These are phyloP conservation scores for Mycena vitilis DNA, from an alignment of 768 basidiomycete genomes.

Conservation along the genomic window DNA sequence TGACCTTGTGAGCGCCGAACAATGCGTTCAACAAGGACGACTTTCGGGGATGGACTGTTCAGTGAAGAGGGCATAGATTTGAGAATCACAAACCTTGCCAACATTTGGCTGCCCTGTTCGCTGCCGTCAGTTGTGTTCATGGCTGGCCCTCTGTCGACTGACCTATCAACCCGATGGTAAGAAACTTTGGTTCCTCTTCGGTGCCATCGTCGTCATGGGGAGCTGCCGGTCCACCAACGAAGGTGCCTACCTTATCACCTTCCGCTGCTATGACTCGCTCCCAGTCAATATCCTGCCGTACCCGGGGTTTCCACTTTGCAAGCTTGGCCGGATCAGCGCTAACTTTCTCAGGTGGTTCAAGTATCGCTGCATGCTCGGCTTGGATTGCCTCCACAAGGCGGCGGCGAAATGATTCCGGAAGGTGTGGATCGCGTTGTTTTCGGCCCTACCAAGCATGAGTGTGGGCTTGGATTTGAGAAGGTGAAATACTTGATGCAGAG, in stretches of 20 bases:
- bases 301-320: slow-evolving; percentile 71
- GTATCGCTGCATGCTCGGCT: slow-evolving; percentile 72
- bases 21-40: slow-evolving; percentile 92
- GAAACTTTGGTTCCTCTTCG: slow-evolving; percentile 62
- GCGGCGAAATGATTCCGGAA: slow-evolving; percentile 74
- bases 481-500: slow-evolving; percentile 49
- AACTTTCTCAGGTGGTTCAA: slow-evolving; percentile 74
- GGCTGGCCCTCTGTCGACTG: slow-evolving; percentile 24
- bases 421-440: slow-evolving; percentile 67
- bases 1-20: slow-evolving; percentile 82
- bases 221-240: slow-evolving; percentile 55
- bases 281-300: slow-evolving; percentile 82
- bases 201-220: slow-evolving; percentile 44
- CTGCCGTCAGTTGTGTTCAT: neutral
- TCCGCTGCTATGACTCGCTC: slow-evolving; percentile 62
- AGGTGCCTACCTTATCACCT: slow-evolving; percentile 56
- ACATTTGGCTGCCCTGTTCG: slow-evolving; percentile 90
- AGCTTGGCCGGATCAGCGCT: slow-evolving; percentile 59
- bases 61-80: neutral
- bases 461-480: neutral
- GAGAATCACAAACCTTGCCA: slow-evolving; percentile 59
- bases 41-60: slow-evolving; percentile 44
- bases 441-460: slow-evolving; percentile 44
- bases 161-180: slow-evolving; percentile 90
- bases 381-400: slow-evolving; percentile 74